These are phyloP conservation scores for Phytophthora meadii DNA, from an alignment of 352 stramenopile genomes.

Conservation along the genomic window DNA sequence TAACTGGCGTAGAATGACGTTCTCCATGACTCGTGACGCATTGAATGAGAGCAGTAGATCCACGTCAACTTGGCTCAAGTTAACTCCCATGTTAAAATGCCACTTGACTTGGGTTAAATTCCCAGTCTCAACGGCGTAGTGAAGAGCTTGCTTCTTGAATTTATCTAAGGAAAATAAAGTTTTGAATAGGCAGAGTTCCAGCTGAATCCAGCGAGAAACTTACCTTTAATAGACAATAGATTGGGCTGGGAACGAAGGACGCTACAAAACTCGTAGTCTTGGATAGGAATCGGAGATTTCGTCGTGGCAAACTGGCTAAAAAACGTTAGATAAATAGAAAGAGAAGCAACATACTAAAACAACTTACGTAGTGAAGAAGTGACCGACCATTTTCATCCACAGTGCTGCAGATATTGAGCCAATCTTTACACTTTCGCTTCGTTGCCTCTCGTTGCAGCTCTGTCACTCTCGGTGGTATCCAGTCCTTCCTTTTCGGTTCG, in stretches of 20 bases:
- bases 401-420: constrained; percentile 37
- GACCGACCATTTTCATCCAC: constrained; percentile 50
- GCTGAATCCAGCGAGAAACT: not conserved
- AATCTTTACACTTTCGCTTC: constrained; percentile 35
- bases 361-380: constrained; percentile 63
- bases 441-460: constrained; percentile 40
- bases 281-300: constrained; percentile 10
- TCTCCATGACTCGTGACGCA: constrained; percentile 29
- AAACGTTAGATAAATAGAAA: no score
- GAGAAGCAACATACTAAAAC: not conserved
- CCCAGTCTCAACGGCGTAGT: constrained; percentile 51
- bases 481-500: constrained; percentile 19
- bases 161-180: constrained; percentile 29
- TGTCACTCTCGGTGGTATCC: constrained; percentile 55
- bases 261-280: constrained; percentile 35
- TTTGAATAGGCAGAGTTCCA: no score
- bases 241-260: constrained; percentile 30
- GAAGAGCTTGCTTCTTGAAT: constrained; percentile 52
- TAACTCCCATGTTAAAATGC: constrained; percentile 42
- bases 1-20: constrained; percentile 43
- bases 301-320: constrained; percentile 28
- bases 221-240: constrained; percentile 44
- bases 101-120: constrained; percentile 52
- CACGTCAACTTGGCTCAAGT: constrained; percentile 41
- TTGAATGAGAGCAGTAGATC: constrained; percentile 43